Conservation (phyloP, 495 filamentous ascomycete genomes). For the Tetracladium setigerum region DNA sequence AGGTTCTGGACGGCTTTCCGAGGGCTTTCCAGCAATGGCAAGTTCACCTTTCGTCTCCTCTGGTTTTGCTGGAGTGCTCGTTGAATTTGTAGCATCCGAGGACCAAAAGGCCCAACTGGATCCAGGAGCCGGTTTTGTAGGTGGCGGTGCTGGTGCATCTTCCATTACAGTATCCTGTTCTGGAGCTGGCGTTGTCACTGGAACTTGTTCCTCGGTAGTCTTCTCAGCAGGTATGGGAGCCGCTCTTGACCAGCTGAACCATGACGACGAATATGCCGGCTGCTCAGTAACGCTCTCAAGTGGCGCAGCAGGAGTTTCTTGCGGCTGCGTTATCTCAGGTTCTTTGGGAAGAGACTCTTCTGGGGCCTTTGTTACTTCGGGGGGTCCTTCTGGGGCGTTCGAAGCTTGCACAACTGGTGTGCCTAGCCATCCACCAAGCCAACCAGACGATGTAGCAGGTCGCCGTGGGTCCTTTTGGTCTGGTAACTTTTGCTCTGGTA, state of each 20-base stretch:
- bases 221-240: slow-evolving; percentile 10
- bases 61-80: slow-evolving; percentile 7
- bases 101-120: slow-evolving; percentile 35
- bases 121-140: slow-evolving; percentile 13
- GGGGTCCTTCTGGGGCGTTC: slow-evolving; percentile 17
- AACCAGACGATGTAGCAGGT: slow-evolving; percentile 37
- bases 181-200: slow-evolving; percentile 24
- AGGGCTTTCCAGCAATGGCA: slow-evolving; percentile 58
- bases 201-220: slow-evolving; percentile 8
- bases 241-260: slow-evolving; percentile 43
- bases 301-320: slow-evolving; percentile 10
- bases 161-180: slow-evolving; percentile 22
- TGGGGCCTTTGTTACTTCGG: slow-evolving; percentile 15
- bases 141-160: slow-evolving; percentile 12
- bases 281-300: neutral
- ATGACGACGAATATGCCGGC: slow-evolving; percentile 31
- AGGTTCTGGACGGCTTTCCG: slow-evolving; percentile 52
- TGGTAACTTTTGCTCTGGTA: neutral
- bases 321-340: neutral
- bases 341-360: slow-evolving; percentile 2
- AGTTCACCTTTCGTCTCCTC: slow-evolving; percentile 54
- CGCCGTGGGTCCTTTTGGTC: slow-evolving; percentile 6
- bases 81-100: slow-evolving; percentile 46
- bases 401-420: slow-evolving; percentile 18
- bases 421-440: slow-evolving; percentile 53